phyloP scores from a whole-genome alignment of 345 rosid species.

The Hibiscus mutabilis region DNA sequence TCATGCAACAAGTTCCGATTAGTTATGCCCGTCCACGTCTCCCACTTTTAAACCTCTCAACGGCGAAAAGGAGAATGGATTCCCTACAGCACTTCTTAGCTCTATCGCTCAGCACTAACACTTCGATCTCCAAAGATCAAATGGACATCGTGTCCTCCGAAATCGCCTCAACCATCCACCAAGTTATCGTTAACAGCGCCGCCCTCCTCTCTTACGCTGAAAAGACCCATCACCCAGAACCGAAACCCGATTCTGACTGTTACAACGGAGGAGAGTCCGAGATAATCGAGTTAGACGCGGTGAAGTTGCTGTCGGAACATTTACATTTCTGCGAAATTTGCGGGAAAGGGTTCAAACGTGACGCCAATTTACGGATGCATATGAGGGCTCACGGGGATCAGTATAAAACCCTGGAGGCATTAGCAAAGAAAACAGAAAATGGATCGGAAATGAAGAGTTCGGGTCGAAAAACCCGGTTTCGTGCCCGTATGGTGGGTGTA shows the following conservation, averaged over 20 bases:
- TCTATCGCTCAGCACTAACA: constrained; percentile 33
- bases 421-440: constrained; percentile 41
- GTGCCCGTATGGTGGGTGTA: constrained; percentile 63
- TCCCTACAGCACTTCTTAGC: constrained; percentile 33
- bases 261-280: constrained; percentile 25
- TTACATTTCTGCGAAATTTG: constrained; percentile 65
- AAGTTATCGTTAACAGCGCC: constrained; percentile 42
- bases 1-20: neutral
- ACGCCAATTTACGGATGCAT: constrained; percentile 75
- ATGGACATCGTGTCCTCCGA: constrained; percentile 48
- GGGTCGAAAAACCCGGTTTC: constrained; percentile 34
- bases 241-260: constrained; percentile 11
- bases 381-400: constrained; percentile 73
- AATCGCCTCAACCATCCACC: constrained; percentile 45
- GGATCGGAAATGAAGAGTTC: neutral
- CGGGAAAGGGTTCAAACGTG: constrained; percentile 73
- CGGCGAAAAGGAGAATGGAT: constrained; percentile 36
- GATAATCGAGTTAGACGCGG: constrained; percentile 52
- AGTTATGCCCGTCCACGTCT: constrained; percentile 6
- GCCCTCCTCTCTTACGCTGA: constrained; percentile 35
- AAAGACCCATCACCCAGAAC: neutral
- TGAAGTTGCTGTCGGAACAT: constrained; percentile 57
- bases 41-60: constrained; percentile 33
- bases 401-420: constrained; percentile 55
- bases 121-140: constrained; percentile 26